A percentile compares a stretch with the other conserved stretches of the same genome.
Conservation (phyloP, 495 filamentous ascomycete species). For the Hypoxylon cercidicola region DNA sequence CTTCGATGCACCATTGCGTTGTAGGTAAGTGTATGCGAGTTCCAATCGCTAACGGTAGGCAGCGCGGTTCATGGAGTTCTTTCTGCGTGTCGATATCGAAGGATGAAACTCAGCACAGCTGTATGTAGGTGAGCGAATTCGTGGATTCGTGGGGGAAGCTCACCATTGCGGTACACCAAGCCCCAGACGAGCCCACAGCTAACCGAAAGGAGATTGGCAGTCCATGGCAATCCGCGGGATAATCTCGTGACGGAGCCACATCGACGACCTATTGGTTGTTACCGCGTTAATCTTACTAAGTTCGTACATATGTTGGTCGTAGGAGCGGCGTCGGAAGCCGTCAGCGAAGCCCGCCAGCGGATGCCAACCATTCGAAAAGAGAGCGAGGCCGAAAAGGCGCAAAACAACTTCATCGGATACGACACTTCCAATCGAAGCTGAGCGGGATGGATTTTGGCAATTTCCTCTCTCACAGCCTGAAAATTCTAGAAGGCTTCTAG, state of each 20-base stretch:
- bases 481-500: constrained; percentile 1
- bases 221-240: constrained; percentile 9
- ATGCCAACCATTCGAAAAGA: neutral
- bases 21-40: constrained; percentile 32
- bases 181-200: constrained; percentile 26
- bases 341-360: neutral
- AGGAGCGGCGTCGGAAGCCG: neutral
- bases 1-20: constrained; percentile 26
- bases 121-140: constrained; percentile 11
- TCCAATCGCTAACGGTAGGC: constrained; percentile 25
- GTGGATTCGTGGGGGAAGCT: constrained; percentile 33
- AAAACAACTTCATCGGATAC: neutral
- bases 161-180: constrained; percentile 24
- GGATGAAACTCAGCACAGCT: constrained; percentile 18
- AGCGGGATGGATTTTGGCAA: neutral
- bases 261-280: neutral
- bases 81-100: constrained; percentile 22
- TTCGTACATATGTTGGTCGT: constrained; percentile 14
- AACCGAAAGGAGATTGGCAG: constrained; percentile 29
- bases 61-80: constrained; percentile 13
- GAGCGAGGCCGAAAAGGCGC: neutral
- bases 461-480: neutral
- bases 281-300: constrained; percentile 14
- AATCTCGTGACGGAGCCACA: constrained; percentile 7
- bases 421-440: neutral